A percentile compares a stretch with the other conserved stretches of the same genome.
These are phyloP conservation scores for Cercophora sp. DNA, from an alignment of 495 filamentous ascomycete genomes.

Conservation along the genomic window DNA sequence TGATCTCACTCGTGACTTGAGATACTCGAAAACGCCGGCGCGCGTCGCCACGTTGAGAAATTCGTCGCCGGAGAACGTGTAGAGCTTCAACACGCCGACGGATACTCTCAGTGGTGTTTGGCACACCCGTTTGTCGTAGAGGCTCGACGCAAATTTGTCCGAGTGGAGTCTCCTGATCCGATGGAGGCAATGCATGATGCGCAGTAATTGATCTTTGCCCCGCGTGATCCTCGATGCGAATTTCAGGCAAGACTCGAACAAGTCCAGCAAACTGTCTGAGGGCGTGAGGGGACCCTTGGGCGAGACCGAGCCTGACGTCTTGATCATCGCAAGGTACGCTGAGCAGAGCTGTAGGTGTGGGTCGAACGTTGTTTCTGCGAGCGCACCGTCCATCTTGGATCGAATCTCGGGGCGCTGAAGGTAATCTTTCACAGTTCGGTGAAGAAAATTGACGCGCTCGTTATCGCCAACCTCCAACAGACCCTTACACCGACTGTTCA, in stretches of 20 bases:
- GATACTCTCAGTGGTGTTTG: neutral
- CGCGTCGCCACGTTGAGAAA: neutral
- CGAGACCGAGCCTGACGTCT: neutral
- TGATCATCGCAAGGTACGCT: neutral
- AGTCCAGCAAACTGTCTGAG: neutral
- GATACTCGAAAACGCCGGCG: neutral
- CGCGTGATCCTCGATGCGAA: neutral
- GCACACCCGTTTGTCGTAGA: neutral
- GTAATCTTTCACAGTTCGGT: slow-evolving; percentile 1
- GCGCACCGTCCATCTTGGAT: neutral
- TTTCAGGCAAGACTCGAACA: neutral
- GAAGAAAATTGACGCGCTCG: slow-evolving; percentile 1
- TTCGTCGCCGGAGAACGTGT: slow-evolving; percentile 1
- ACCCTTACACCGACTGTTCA: slow-evolving; percentile 6
- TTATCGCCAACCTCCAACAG: neutral
- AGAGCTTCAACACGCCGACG: neutral
- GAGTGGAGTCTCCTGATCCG: neutral
- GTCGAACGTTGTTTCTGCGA: neutral
- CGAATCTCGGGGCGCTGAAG: neutral
- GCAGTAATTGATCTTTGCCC: neutral
- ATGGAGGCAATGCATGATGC: neutral
- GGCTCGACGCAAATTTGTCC: neutral
- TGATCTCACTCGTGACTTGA: neutral
- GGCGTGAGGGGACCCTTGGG: neutral
- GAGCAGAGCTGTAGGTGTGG: neutral